Base-by-base conservation (phyloP, 169 alveolate genomes). In the Besnoitia besnoiti region DNA sequence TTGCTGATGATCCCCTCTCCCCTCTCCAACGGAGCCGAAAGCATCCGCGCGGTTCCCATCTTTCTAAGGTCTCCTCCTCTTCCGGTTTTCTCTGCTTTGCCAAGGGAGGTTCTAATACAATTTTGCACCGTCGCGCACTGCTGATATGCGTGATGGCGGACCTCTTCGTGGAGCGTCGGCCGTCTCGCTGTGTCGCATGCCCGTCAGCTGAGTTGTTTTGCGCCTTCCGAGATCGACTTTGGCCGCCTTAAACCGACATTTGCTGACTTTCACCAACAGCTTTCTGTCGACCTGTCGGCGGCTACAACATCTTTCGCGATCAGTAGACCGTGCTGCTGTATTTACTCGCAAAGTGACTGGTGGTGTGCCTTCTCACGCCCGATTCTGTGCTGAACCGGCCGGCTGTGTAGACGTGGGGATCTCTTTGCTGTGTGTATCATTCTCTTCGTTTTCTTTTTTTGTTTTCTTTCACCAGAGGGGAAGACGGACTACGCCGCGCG, bases 401-500 rank as follows among this genome's bases (percentile, higher is more conserved):
- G n/a, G n/a, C n/a, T n/a, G n/a, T n/a, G n/a, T n/a, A n/a, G n/a
- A n/a, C n/a, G n/a, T n/a, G n/a, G n/a, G n/a, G 80, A 10, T 67
- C 80, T 10, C 24, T 67, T 33, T 67, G 44, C 40, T 67, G 33
- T 14, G n/a, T 51, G 67, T 51, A 51, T 51, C 24, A 46, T 44
- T 84, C 37, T 47, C 5, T 44, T 16, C 47, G 35, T 47, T 24
- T 49, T 7, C 16, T 4, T 55, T 12, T 39, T 14, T 19, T 75
- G 27, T 37, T 37, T 14, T 35, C 88, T 40, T 19, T 85, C 30
- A n/a, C 40, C 96, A 97, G 99, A 99, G 99, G 99, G 99, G 67
- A 99, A 99, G 98, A 99, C 99, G 42, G 99, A 99, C 96, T 99
- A 99, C 97, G 97, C 98, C 93, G 99, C 99, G 90, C 98, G 99